Evolutionary conservation across 441 rosid species (phyloP).

Genomic region (Aleurites moluccanus): DNA sequence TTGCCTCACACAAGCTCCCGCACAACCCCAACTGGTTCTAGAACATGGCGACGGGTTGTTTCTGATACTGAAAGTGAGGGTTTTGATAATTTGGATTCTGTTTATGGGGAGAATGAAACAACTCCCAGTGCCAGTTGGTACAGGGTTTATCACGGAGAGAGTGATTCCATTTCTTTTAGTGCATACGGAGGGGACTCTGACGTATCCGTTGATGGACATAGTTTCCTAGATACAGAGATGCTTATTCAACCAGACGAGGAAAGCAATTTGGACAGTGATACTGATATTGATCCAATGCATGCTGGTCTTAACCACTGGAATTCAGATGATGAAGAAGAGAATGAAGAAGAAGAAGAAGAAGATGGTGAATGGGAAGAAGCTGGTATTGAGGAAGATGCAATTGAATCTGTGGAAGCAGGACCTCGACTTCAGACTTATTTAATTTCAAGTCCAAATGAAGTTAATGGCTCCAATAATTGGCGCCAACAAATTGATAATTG

Average conservation of each 20-base stretch:
- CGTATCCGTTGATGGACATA: constrained; percentile 61
- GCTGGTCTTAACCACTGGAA: constrained; percentile 78
- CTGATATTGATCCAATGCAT: constrained; percentile 96
- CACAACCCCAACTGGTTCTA: constrained; percentile 61
- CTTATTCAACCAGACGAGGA: constrained; percentile 46
- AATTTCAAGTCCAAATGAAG: constrained; percentile 49
- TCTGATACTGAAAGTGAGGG: constrained; percentile 88
- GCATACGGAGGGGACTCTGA: constrained; percentile 75
- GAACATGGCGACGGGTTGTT: constrained; percentile 55
- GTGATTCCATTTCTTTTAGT: constrained; percentile 71
- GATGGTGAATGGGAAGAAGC: constrained; percentile 71
- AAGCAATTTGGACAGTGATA: constrained; percentile 65
- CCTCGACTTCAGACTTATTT: constrained; percentile 32
- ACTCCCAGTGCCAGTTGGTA: constrained; percentile 55
- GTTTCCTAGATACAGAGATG: constrained; percentile 50
- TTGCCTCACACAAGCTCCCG: constrained; percentile 46
- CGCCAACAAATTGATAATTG: constrained; percentile 27
- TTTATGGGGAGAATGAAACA: constrained; percentile 63
- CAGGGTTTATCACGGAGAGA: constrained; percentile 53
- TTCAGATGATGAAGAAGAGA: constrained; percentile 61
- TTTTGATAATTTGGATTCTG: constrained; percentile 55
- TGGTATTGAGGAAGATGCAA: constrained; percentile 45
- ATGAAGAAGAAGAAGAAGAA: constrained; percentile 34
- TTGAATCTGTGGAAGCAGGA: constrained; percentile 33
- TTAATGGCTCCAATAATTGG: constrained; percentile 39